Conservation (phyloP, 2,329 filamentous ascomycete genomes). For the Cytospora paraplurivora region DNA sequence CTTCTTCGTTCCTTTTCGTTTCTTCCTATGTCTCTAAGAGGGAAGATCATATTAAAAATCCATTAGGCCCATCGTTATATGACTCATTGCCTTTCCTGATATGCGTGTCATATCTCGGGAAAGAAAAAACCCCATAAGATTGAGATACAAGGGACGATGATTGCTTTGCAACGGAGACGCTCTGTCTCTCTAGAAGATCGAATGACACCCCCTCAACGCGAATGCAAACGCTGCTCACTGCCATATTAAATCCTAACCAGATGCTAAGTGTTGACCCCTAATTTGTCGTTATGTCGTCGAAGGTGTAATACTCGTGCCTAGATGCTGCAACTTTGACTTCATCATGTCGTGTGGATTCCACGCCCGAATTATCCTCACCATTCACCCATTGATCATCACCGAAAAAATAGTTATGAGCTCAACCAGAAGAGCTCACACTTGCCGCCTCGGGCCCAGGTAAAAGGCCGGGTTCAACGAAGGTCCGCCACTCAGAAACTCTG, state of each 20-base stretch:
- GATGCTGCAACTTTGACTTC: not conserved
- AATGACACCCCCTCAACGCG: not conserved
- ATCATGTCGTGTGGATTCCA: slow-evolving; percentile 10
- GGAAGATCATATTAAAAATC: not conserved
- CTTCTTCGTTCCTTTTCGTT: too few relatives aligned
- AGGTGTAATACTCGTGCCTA: not conserved
- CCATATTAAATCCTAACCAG: not conserved
- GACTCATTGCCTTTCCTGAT: not conserved
- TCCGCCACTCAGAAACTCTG: slow-evolving; percentile 52
- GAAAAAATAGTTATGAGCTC: not conserved
- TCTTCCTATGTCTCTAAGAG: not conserved
- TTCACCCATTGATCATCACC: not conserved
- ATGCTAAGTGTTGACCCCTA: not conserved
- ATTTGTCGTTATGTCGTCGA: not conserved
- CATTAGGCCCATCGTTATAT: not conserved
- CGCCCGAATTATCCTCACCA: not conserved
- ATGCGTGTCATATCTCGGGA: not conserved
- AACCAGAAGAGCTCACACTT: slow-evolving; percentile 1
- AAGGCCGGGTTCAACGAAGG: slow-evolving; percentile 48
- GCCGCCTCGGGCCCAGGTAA: slow-evolving; percentile 36
- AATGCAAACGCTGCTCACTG: not conserved
- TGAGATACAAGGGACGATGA: not conserved
- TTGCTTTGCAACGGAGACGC: slow-evolving; percentile 2
- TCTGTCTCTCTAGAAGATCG: not conserved
- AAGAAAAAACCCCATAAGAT: not conserved